Evolutionary conservation across 768 basidiomycete species (phyloP).

Genomic region (Tulasnella sp.): DNA sequence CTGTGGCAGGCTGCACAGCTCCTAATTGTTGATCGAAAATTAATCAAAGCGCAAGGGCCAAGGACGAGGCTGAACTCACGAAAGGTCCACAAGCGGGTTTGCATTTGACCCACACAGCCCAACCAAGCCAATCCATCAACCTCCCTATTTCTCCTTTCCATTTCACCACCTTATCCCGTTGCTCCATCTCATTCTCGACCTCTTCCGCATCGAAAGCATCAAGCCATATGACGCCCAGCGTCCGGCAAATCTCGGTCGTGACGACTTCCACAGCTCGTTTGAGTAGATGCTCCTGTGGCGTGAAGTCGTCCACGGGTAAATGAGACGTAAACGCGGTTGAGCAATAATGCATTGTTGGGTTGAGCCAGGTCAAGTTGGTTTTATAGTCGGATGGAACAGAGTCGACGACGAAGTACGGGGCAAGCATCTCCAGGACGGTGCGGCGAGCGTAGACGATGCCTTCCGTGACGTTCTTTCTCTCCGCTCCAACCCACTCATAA

Average conservation of each 20-base stretch:
- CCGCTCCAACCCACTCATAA: neutral
- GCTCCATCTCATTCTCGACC: neutral
- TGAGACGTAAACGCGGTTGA: slow-evolving; percentile 2
- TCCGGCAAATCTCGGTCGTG: slow-evolving; percentile 19
- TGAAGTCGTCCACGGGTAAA: neutral
- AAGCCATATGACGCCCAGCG: slow-evolving; percentile 19
- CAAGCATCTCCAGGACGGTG: slow-evolving; percentile 17
- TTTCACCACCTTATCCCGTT: neutral
- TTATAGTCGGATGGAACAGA: neutral
- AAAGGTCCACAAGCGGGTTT: slow-evolving; percentile 12
- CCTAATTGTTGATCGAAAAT: neutral
- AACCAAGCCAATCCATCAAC: slow-evolving; percentile 27
- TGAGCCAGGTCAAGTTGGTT: slow-evolving; percentile 9
- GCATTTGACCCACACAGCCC: slow-evolving; percentile 26
- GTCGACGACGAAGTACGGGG: slow-evolving; percentile 4
- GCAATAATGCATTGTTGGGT: slow-evolving; percentile 14
- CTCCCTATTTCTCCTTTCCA: slow-evolving; percentile 14
- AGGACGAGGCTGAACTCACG: neutral
- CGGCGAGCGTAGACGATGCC: neutral
- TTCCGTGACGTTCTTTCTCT: slow-evolving; percentile 11
- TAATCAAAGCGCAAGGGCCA: neutral
- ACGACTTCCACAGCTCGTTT: slow-evolving; percentile 15
- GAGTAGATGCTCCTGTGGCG: neutral
- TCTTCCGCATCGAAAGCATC: slow-evolving; percentile 21
- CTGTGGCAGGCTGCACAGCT: slow-evolving; percentile 21